A percentile compares a stretch with the other conserved stretches of the same genome.
Conservation (phyloP, 2,329 filamentous ascomycete genomes). For the Penicillium sp. region DNA sequence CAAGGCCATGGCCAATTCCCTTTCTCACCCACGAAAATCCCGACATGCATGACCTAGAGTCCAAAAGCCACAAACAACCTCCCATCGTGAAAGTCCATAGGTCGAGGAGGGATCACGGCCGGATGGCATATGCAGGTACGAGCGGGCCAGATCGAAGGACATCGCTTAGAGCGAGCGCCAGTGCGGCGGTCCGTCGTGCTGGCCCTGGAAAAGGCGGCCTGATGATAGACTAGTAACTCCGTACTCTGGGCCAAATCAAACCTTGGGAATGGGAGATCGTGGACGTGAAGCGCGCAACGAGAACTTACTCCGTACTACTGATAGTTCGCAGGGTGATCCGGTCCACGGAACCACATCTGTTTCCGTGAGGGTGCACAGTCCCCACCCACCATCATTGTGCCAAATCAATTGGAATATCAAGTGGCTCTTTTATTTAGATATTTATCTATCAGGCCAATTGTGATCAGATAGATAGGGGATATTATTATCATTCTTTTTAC, state of each 20-base stretch:
- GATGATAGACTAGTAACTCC: background rate
- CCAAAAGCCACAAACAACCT: too few species aligned
- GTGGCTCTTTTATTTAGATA: background rate
- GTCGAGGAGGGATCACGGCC: background rate
- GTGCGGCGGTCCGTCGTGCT: background rate
- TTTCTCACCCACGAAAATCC: background rate
- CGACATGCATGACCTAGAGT: background rate
- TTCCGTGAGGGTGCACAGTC: background rate
- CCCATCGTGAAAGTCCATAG: background rate
- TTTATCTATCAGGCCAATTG: background rate
- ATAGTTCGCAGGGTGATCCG: background rate
- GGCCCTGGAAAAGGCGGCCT: too few species aligned
- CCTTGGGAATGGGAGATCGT: background rate
- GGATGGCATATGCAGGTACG: slow-evolving; percentile 2
- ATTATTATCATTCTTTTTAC: too few species aligned
- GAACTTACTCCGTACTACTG: background rate
- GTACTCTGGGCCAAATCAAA: background rate
- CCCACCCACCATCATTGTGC: background rate
- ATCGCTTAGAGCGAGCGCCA: background rate
- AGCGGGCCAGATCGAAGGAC: background rate
- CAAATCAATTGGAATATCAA: background rate
- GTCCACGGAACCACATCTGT: background rate
- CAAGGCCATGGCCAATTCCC: too few species aligned
- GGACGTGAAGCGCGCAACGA: background rate
- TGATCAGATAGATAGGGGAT: too few species aligned